A percentile compares a stretch with the other conserved stretches of the same genome.
Evolutionary conservation across 129 eudicot species (phyloP).

Genomic region (Centaurea solstitialis): DNA sequence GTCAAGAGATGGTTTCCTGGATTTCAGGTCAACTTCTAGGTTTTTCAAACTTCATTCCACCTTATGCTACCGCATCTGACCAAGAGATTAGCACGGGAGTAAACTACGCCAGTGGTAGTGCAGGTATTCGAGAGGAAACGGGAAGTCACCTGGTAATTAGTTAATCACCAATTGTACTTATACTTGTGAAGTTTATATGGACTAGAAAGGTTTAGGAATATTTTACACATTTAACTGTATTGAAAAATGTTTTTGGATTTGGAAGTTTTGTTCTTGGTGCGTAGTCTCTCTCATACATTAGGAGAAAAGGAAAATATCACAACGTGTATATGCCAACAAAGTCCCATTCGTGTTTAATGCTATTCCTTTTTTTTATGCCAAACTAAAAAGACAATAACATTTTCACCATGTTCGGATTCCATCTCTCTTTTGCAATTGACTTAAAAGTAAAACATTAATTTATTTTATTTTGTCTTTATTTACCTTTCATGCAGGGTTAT

Average conservation of each 20-base stretch:
- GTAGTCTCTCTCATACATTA: not conserved
- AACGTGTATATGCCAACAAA: not conserved
- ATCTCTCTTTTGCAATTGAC: not conserved
- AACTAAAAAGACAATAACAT: too few relatives aligned
- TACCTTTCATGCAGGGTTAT: conserved; percentile 36
- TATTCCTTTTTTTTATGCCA: not conserved
- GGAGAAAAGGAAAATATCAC: not conserved
- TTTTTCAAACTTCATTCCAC: conserved; percentile 11
- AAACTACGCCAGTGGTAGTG: conserved; percentile 46
- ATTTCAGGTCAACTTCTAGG: conserved; percentile 42
- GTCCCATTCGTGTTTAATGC: not conserved
- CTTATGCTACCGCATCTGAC: conserved; percentile 21
- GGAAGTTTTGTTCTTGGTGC: not conserved
- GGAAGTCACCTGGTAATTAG: conserved; percentile 39
- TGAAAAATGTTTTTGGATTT: not conserved
- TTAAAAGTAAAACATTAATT: not conserved
- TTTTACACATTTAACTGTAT: not conserved
- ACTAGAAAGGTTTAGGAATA: not conserved
- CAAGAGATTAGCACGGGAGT: conserved; percentile 27
- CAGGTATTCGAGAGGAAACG: conserved; percentile 37
- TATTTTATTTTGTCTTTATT: not conserved
- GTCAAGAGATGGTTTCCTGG: not conserved
- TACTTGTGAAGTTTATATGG: not conserved
- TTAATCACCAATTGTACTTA: not conserved
- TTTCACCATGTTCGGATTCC: not conserved